Base-by-base conservation (phyloP, 2,329 filamentous ascomycete genomes). In the Fonsecaea erecta region DNA sequence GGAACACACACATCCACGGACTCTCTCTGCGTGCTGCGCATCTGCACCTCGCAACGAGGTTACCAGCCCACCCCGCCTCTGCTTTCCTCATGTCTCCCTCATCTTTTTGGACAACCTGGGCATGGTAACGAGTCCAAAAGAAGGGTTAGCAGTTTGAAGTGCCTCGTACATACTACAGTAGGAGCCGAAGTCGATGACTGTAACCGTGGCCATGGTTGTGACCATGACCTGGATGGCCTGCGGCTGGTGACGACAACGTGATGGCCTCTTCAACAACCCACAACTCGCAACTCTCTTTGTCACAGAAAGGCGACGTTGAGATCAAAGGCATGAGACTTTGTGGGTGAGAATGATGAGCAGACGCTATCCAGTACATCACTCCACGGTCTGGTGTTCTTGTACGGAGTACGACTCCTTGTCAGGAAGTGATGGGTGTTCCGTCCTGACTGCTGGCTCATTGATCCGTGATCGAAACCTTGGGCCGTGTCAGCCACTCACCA, bases 401-500 rank as follows among this genome's bases (percentile, higher is more conserved):
- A 52, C 48, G 48, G 28, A 24, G 3, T 30, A 8, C 28, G 28
- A 30, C n/a, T n/a, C n/a, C n/a, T 30, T 3, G 28, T 14, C 4
- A 52, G 21, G 48, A 52, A n/a, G 12, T 32, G 48, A 52, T 28
- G 48, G 48, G 21, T 52, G 48, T 28, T 28, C 37, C 37, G 37
- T 43, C 37, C n/a, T 43, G 37, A 18, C 37, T 52, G 16, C 28
- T 52, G 48, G 18, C 9, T 24, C 43, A 24, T 24, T 11, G 43
- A 48, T 24, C 18, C 18, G 18, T 24, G 43, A 48, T 48, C 43
- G 43, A 48, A 48, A 48, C 43, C 43, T 48, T 14, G 9, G 18
- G 43, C 26, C 43, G 43, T 48, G 43, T 26, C 48, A 61, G 52
- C 51, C 59, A 61, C 52, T 60, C 43, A 52, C 30, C 48, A 52